Conservation (phyloP, 2,329 filamentous ascomycete species). For the Paracamarosporium sp. region DNA sequence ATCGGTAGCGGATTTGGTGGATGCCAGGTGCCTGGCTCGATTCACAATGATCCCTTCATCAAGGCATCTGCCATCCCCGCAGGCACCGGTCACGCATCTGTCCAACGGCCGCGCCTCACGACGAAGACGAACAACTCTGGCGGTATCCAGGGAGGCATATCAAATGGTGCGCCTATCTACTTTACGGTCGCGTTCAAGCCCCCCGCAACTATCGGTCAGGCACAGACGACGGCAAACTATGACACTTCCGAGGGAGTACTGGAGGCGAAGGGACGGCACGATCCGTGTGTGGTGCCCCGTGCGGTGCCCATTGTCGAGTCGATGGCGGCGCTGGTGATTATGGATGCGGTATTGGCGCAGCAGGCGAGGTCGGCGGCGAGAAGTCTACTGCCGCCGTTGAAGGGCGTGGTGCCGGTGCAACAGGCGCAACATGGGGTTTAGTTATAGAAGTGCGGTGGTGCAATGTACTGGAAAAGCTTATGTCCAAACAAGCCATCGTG, state of each 20-base stretch:
- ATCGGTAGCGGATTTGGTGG: conserved; percentile 92
- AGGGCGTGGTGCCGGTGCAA: conserved; percentile 43
- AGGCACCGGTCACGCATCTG: conserved; percentile 44
- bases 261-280: conserved; percentile 91
- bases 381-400: conserved; percentile 46
- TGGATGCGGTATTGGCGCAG: conserved; percentile 87
- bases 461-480: background rate
- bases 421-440: conserved; percentile 13
- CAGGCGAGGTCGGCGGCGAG: conserved; percentile 61
- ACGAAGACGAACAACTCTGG: conserved; percentile 96
- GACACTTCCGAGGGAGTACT: conserved; percentile 76
- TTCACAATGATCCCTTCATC: conserved; percentile 90
- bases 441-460: background rate
- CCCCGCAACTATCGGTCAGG: conserved; percentile 88
- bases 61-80: conserved; percentile 59
- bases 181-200: conserved; percentile 97
- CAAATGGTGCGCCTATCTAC: conserved; percentile 91
- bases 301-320: conserved; percentile 89
- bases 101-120: conserved; percentile 66
- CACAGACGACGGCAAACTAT: conserved; percentile 83
- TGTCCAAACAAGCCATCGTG: background rate
- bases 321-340: conserved; percentile 87
- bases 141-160: conserved; percentile 93
- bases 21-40: conserved; percentile 83
- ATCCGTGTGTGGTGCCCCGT: conserved; percentile 89